These are phyloP conservation scores for Daldinia concentrica DNA, from an alignment of 495 filamentous ascomycete species.

Conservation along the genomic window DNA sequence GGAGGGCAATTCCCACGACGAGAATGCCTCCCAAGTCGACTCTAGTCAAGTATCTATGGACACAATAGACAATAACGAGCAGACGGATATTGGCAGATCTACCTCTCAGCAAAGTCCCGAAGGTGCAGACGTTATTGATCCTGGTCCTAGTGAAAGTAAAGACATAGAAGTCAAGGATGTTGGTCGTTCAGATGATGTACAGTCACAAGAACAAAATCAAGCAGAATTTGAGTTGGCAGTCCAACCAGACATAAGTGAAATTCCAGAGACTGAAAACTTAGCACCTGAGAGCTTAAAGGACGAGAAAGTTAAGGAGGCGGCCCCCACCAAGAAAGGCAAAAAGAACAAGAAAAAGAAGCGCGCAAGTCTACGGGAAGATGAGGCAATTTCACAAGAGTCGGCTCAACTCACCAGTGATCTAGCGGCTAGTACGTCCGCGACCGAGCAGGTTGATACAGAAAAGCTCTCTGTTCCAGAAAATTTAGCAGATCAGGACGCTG, in stretches of 20 bases:
- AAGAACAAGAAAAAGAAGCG: constrained; percentile 20
- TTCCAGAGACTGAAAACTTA: background rate
- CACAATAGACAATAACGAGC: constrained; percentile 2
- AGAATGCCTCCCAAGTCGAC: constrained; percentile 22
- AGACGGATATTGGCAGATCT: constrained; percentile 18
- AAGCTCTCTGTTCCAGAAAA: background rate
- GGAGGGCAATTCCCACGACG: constrained; percentile 1
- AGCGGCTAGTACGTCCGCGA: background rate
- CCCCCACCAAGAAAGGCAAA: constrained; percentile 5
- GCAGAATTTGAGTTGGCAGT: constrained; percentile 4
- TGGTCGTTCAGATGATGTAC: constrained; percentile 3
- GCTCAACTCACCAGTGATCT: background rate
- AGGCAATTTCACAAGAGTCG: constrained; percentile 4
- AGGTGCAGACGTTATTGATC: constrained; percentile 5
- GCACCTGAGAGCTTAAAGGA: background rate
- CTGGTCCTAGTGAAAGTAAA: constrained; percentile 7
- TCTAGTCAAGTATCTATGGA: constrained; percentile 3
- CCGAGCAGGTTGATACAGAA: constrained; percentile 7
- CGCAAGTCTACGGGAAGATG: constrained; percentile 10
- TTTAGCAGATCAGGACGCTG: background rate
- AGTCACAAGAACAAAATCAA: constrained; percentile 15
- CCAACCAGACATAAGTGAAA: background rate
- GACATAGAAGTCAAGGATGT: background rate
- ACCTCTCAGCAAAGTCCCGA: constrained; percentile 5
- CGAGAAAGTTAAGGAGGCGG: background rate